A percentile compares a stretch with the other conserved stretches of the same genome.
Evolutionary conservation across 768 basidiomycete genomes (phyloP).

Genomic region (Xerocomellus chrysenteron): DNA sequence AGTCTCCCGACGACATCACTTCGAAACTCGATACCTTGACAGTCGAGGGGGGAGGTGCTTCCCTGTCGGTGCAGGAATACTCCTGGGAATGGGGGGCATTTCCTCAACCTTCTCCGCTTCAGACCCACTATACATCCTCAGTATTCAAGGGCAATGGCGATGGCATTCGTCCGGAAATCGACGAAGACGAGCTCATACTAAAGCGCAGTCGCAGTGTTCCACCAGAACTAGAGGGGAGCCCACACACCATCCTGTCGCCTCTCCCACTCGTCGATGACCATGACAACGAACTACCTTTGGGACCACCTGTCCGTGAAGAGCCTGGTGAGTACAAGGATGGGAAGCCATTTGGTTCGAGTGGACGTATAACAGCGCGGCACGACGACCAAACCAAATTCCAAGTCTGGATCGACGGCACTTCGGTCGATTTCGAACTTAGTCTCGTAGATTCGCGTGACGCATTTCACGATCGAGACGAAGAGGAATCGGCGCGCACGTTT

Average conservation of each 20-base stretch:
- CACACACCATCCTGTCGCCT: conserved; percentile 25
- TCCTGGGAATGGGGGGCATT: conserved; percentile 96
- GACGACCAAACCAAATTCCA: conserved; percentile 63
- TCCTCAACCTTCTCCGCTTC: conserved; percentile 74
- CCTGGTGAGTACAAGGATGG: conserved; percentile 2
- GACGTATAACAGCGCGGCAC: conserved; percentile 55
- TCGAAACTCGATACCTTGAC: conserved; percentile 7
- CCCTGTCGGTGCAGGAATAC: conserved; percentile 57
- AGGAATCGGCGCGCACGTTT: conserved; percentile 58
- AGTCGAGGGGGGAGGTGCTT: conserved; percentile 1
- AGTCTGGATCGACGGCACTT: conserved; percentile 58
- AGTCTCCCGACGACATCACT: conserved; percentile 53
- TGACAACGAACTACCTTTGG: conserved; percentile 21
- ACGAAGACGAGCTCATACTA: conserved; percentile 26
- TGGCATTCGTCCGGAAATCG: conserved; percentile 4
- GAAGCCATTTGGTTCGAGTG: conserved; percentile 47
- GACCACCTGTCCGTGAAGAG: not conserved
- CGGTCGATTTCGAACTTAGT: conserved; percentile 73
- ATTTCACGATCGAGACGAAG: conserved; percentile 42
- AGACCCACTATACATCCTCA: conserved; percentile 42
- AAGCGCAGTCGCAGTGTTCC: conserved; percentile 59
- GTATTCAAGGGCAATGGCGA: conserved; percentile 17
- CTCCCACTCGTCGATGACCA: conserved; percentile 22
- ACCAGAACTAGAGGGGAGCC: conserved; percentile 48
- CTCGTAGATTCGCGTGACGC: conserved; percentile 42